Conservation (phyloP, 2,329 filamentous ascomycete species). For the Colletotrichum limetticola region DNA sequence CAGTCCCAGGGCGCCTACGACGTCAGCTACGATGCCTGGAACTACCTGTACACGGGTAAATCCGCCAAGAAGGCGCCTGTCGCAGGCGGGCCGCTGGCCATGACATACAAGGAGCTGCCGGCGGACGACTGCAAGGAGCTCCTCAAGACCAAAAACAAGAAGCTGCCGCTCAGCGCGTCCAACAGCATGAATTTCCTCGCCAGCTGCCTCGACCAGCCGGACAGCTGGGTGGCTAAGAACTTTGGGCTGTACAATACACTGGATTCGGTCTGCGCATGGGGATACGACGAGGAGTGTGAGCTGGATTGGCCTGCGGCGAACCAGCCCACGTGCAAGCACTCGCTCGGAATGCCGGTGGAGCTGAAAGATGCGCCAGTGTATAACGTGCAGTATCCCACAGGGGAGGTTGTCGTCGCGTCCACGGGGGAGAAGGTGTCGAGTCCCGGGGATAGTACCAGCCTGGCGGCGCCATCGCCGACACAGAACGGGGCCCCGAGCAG, state of each 20-base stretch:
- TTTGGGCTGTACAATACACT: constrained; percentile 62
- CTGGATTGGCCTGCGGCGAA: constrained; percentile 56
- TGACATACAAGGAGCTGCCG: constrained; percentile 57
- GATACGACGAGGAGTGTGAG: constrained; percentile 57
- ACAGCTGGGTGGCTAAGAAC: constrained; percentile 60
- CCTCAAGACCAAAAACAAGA: constrained; percentile 54
- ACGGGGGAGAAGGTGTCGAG: constrained; percentile 24
- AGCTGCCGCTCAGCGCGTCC: constrained; percentile 56
- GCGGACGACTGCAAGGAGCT: constrained; percentile 58
- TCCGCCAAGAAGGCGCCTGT: constrained; percentile 57
- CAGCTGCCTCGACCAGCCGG: constrained; percentile 51
- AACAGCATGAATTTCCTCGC: constrained; percentile 65
- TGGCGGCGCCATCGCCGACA: constrained; percentile 13
- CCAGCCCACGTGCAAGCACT: constrained; percentile 56
- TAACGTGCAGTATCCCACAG: constrained; percentile 59
- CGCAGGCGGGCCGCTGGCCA: constrained; percentile 59
- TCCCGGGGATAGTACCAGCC: constrained; percentile 15
- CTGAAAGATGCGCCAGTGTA: constrained; percentile 54
- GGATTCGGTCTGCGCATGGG: constrained; percentile 58
- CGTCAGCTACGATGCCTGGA: constrained; percentile 64
- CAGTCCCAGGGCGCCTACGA: constrained; percentile 55
- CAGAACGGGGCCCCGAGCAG: constrained; percentile 11
- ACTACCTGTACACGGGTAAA: constrained; percentile 58
- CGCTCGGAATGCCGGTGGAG: constrained; percentile 48
- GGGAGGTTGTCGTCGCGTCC: constrained; percentile 51